Percentiles rank a stretch among this genome's conserved stretches.
These are phyloP conservation scores for Terfezia boudieri DNA, from an alignment of 495 filamentous ascomycete genomes.

Conservation along the genomic window DNA sequence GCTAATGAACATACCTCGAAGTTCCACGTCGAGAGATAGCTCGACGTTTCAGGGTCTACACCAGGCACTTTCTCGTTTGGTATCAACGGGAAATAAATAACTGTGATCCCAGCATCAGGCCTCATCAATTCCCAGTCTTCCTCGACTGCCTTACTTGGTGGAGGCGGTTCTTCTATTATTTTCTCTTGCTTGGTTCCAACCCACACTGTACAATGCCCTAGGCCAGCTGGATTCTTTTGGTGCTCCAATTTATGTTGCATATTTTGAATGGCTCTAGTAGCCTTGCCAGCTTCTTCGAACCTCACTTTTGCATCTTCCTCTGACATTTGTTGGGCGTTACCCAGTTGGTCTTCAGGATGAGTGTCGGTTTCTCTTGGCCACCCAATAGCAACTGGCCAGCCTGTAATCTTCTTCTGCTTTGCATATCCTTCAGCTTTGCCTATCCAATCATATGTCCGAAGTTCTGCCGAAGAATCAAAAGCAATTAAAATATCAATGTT, in stretches of 20 bases:
- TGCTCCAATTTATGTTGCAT: constrained; percentile 6
- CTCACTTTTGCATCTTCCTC: constrained; percentile 37
- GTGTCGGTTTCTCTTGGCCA: constrained; percentile 49
- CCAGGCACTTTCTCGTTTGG: constrained; percentile 54
- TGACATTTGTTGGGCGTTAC: constrained; percentile 40
- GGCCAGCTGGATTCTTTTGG: constrained; percentile 23
- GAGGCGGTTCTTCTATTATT: constrained; percentile 28
- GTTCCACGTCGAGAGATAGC: constrained; percentile 92
- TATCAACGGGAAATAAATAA: constrained; percentile 79
- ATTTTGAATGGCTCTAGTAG: constrained; percentile 4
- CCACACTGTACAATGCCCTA: constrained; percentile 89
- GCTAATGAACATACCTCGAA: constrained; percentile 32
- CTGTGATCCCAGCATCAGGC: constrained; percentile 62
- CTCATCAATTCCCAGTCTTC: constrained; percentile 52
- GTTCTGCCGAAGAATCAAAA: constrained; percentile 68
- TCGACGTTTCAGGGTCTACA: constrained; percentile 55
- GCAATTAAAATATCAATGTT: constrained; percentile 80
- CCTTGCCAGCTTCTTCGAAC: constrained; percentile 30
- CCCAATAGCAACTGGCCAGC: constrained; percentile 78
- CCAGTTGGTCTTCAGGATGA: constrained; percentile 30
- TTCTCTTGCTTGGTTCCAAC: constrained; percentile 61
- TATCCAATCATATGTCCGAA: constrained; percentile 80
- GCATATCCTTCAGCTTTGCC: constrained; percentile 83
- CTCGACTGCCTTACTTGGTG: constrained; percentile 38
- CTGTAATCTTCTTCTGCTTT: constrained; percentile 62